Conservation (phyloP, 371 early-diverging fungal genomes). For the Apophysomyces elegans region DNA sequence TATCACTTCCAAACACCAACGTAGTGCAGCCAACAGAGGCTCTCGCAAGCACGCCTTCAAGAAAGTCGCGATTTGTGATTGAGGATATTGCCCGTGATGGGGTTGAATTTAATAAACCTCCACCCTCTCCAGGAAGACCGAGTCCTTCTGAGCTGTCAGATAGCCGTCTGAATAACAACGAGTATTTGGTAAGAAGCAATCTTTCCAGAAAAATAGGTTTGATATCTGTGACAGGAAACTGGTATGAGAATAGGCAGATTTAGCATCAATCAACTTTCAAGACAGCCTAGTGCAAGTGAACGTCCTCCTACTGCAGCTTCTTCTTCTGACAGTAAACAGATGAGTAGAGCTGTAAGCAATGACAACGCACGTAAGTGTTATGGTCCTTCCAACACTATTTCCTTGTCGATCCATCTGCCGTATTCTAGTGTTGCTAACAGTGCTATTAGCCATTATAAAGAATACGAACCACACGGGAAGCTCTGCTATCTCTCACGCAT, state of each 20-base stretch:
- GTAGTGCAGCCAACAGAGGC: not conserved
- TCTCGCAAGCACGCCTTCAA: conserved; percentile 13
- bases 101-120: not conserved
- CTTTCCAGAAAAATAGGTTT: not conserved
- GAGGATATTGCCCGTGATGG: conserved; percentile 35
- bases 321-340: not conserved
- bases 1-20: not conserved
- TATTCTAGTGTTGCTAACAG: not conserved
- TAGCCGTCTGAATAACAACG: not conserved
- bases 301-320: not conserved
- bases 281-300: not conserved
- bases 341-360: conserved; percentile 16
- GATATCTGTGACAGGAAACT: conserved; percentile 28
- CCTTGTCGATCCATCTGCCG: too few relatives aligned
- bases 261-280: conserved; percentile 49
- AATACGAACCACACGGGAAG: not conserved
- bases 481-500: not conserved
- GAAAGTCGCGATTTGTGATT: conserved; percentile 61
- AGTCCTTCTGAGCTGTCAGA: conserved; percentile 13
- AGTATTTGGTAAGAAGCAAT: conserved; percentile 7
- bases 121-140: conserved; percentile 7
- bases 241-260: conserved; percentile 62
- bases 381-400: too few relatives aligned
- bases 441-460: not conserved
- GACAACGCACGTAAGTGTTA: conserved; percentile 13